Base-by-base conservation (phyloP, 208 protist genomes). In the Wallacemonas sp. region DNA sequence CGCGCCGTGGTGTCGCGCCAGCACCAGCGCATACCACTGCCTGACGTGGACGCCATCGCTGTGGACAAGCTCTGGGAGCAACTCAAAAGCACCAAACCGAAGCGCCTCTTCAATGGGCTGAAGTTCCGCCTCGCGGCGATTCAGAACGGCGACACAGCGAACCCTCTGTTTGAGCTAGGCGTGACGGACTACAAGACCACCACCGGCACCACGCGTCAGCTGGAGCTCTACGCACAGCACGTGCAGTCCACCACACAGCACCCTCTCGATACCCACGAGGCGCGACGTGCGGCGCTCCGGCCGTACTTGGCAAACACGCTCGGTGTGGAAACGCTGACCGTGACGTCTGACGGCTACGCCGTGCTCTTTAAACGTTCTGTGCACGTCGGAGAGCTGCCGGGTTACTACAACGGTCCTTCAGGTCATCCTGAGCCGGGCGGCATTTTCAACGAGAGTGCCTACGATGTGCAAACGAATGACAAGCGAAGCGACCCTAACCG, bases 161-260 rank as follows among this genome's bases (percentile, higher is more conserved):
- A 27, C 30, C 30, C 36, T 34, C 17, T 27, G 24, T 76, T 85
- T 30, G 32, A 79, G 32, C 55, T 85, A 1, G 75, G 79, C 33
- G 41, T 85, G 32, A 85, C 79, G 13, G 79, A 85, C 37, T 85
- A 82, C 61, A 85, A 79, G 62, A 58, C 58, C 3, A 78, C 26
- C 55, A 72, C 76, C 1, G 79, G 79, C 32, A 79, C 75, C 5
- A 69, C 66, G 9, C 44, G 39, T 1, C 59, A 82, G 57, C 24
- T 82, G 8, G 0, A 5, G 3, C 2, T 13, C 1, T 78, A 71
- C 33, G 19, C 17, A 24, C 12, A 69, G 3, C 27, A 76, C 52
- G 52, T 64, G 1, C 30, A 42, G 17, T 3, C 10, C 19, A 29
- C 3, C 6, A 19, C 34, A 4, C 44, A 6, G 39, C 41, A 44